A percentile compares a stretch with the other conserved stretches of the same genome.
Evolutionary conservation across 495 filamentous ascomycete genomes (phyloP).

Genomic region (Lasiosphaeria hispida): DNA sequence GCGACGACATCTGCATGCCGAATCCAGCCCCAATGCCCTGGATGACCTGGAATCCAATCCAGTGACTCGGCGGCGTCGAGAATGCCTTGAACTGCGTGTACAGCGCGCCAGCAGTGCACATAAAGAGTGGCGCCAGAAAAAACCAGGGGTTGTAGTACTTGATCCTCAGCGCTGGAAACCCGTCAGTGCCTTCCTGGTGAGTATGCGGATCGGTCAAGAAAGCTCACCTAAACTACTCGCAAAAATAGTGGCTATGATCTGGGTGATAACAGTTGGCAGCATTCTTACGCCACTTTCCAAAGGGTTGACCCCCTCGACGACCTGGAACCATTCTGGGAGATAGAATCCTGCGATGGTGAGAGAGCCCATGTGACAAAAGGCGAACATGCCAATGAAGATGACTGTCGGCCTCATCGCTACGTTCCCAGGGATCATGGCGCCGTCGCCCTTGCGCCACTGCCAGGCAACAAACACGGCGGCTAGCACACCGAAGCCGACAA

Average conservation of each 20-base stretch:
- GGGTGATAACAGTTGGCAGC: slow-evolving; percentile 42
- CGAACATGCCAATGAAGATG: slow-evolving; percentile 12
- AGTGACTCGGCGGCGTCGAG: slow-evolving; percentile 36
- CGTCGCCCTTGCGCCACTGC: slow-evolving; percentile 41
- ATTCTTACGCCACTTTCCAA: slow-evolving; percentile 46
- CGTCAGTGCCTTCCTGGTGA: background rate
- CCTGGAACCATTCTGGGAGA: slow-evolving; percentile 64
- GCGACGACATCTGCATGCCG: slow-evolving; percentile 37
- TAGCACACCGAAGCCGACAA: slow-evolving; percentile 43
- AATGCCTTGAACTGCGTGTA: slow-evolving; percentile 34
- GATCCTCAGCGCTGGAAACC: slow-evolving; percentile 9
- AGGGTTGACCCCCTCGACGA: slow-evolving; percentile 45
- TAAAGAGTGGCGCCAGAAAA: slow-evolving; percentile 14
- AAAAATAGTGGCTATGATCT: slow-evolving; percentile 1
- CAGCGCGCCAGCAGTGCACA: slow-evolving; percentile 27
- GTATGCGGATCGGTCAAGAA: too few relatives aligned
- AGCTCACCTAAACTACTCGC: slow-evolving; percentile 10
- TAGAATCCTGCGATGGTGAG: slow-evolving; percentile 45
- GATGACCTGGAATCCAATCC: slow-evolving; percentile 53
- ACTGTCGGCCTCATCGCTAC: slow-evolving; percentile 14
- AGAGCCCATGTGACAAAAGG: slow-evolving; percentile 21
- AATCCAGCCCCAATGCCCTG: slow-evolving; percentile 42
- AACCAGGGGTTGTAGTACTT: slow-evolving; percentile 23
- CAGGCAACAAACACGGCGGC: slow-evolving; percentile 41
- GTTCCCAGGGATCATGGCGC: slow-evolving; percentile 47